Evolutionary conservation across 2,329 filamentous ascomycete genomes (phyloP).

Genomic region (Aspergillus unguis): DNA sequence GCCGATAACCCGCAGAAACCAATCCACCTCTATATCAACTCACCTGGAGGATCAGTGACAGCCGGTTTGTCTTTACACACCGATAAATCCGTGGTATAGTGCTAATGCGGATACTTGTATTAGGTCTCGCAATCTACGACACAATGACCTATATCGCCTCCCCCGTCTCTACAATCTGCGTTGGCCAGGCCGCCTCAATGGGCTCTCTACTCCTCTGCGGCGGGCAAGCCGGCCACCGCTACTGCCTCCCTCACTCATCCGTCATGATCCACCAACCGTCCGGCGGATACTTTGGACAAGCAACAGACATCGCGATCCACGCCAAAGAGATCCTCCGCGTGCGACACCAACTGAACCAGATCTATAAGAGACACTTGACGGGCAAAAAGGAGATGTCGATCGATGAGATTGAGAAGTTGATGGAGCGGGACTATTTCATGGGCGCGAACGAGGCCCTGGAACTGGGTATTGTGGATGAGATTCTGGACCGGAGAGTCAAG

Average conservation of each 20-base stretch:
- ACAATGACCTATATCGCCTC: slow-evolving; percentile 97
- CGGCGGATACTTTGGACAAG: slow-evolving; percentile 67
- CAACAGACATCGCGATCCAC: slow-evolving; percentile 87
- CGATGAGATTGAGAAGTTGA: slow-evolving; percentile 84
- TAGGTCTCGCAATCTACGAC: slow-evolving; percentile 80
- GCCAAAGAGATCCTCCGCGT: slow-evolving; percentile 93
- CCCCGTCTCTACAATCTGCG: slow-evolving; percentile 89
- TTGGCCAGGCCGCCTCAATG: slow-evolving; percentile 95
- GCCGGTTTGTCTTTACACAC: slow-evolving; percentile 52
- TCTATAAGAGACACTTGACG: slow-evolving; percentile 83
- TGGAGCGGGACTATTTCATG: slow-evolving; percentile 97
- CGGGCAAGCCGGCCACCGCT: slow-evolving; percentile 79
- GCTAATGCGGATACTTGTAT: not conserved
- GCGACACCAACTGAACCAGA: slow-evolving; percentile 79
- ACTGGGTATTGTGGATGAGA: slow-evolving; percentile 87
- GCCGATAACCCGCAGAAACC: slow-evolving; percentile 92
- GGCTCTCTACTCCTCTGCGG: slow-evolving; percentile 83
- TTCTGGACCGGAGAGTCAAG: slow-evolving; percentile 54
- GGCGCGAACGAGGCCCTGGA: slow-evolving; percentile 83
- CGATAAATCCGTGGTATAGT: not conserved
- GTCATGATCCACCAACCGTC: slow-evolving; percentile 98
- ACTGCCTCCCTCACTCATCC: slow-evolving; percentile 84
- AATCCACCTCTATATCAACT: slow-evolving; percentile 98
- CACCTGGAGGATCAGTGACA: slow-evolving; percentile 86
- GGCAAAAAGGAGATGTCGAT: slow-evolving; percentile 63